Evolutionary conservation across 1,284 basidiomycete species (phyloP), one percentile per base, ranked within the genome.

Genomic region (Tilletia walkeri): DNA sequence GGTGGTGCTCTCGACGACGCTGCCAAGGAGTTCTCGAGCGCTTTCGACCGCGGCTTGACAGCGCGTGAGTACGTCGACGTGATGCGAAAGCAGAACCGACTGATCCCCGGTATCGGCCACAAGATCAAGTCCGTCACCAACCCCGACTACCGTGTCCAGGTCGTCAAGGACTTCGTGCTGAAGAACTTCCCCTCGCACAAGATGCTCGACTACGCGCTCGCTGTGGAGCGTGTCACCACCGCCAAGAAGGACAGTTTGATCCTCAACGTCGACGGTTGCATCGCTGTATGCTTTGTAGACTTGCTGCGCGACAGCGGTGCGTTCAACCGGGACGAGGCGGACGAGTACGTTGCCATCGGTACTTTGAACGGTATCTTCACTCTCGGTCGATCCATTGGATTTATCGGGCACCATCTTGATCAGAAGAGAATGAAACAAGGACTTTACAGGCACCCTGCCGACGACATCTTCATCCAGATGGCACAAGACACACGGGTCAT

Each of bases 1-100:
- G 95, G 95, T 87, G 95, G 95, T 87, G 95, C 95, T n/a, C 90
- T 99, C 75, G 95, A 98, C 84, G 95, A 96, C 86, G 95, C 95
- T 73, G 95, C 95, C 47, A 84, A 89, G 74, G 96, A 97, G 91
- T 98, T 99, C 89, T 78, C 80, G 36, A 49, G 45, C 50, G 95
- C 94, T 69, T 89, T 91, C 70, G 92, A 94, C 84, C 91, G 90
- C 47, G 95, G 95, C 70, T 88, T 95, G 80, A 96, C 94, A 10
- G 94, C 95, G 34, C 90, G 95, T 82, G 95, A 99, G 86, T 98
- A 98, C 82, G 95, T 99, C 80, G 95, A 99, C 87, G 89, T 90
- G 80, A 93, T 93, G 85, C 89, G 95, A 84, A 95, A 95, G 87
- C 90, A 89, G 63, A 98, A 98, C 89, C 95, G 94, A 86, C 91